Conservation (phyloP, 2,329 filamentous ascomycete species). For the Epichloe typhina region DNA sequence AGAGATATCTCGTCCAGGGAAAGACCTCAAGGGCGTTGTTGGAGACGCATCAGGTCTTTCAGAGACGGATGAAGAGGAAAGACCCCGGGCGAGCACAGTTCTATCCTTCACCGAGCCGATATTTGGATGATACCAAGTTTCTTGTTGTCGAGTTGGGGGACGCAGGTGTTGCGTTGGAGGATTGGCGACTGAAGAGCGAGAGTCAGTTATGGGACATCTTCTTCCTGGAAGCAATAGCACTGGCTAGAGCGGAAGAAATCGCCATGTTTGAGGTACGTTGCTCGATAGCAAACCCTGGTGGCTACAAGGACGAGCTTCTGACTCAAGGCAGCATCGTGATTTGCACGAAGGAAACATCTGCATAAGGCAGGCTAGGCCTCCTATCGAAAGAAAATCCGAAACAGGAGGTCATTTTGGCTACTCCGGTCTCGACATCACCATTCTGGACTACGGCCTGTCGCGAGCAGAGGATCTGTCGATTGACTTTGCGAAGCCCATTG, state of each 20-base stretch:
- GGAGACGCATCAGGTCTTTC: conserved; percentile 47
- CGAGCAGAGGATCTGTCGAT: conserved; percentile 34
- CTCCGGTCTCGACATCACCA: conserved; percentile 49
- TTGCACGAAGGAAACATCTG: conserved; percentile 54
- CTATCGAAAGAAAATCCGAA: conserved; percentile 18
- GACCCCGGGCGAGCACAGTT: conserved; percentile 45
- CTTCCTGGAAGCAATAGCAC: conserved; percentile 43
- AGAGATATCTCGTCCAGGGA: conserved; percentile 46
- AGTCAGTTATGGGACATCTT: conserved; percentile 52
- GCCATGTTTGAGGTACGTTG: conserved; percentile 44
- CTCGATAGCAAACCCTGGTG: background rate
- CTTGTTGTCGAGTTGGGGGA: conserved; percentile 51
- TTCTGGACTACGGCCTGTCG: conserved; percentile 53
- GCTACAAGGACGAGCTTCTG: conserved; percentile 1
- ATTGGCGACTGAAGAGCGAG: conserved; percentile 34
- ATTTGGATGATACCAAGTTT: conserved; percentile 44
- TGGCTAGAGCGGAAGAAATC: conserved; percentile 45
- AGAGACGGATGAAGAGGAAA: conserved; percentile 38
- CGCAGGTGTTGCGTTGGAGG: conserved; percentile 46
- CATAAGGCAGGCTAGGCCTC: conserved; percentile 30
- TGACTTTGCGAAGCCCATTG: conserved; percentile 28
- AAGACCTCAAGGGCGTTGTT: conserved; percentile 39
- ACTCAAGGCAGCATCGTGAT: conserved; percentile 40
- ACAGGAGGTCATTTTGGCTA: conserved; percentile 35
- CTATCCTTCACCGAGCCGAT: conserved; percentile 48